Evolutionary conservation across 768 basidiomycete species (phyloP), one percentile per base, ranked within the genome.

Genomic region (Pleurotus eryngii): DNA sequence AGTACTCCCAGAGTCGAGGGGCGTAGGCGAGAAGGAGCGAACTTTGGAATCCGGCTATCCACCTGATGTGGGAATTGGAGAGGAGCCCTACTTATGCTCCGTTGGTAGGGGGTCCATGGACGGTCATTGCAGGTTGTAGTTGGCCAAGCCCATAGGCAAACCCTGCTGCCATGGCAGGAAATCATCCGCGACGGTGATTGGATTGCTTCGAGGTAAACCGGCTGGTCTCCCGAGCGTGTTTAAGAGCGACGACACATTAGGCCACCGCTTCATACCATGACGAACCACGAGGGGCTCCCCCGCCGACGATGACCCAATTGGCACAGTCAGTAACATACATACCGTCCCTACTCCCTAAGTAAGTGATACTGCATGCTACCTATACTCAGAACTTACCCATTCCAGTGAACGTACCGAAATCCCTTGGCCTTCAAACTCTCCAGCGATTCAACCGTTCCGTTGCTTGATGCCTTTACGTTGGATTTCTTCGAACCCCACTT

Each of bases 91-190:
- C 50, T 5, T 39, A 22, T 4, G 24, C 46, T 4, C 14, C 1
- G 4, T 5, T 20, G 14, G 18, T 48, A 22, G 5, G 20, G 22
- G 14, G 20, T 18, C 5, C 14, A 45, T 45, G 15, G 42, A 20
- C 42, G n/a, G 2, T 45, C 42, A 8, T 45, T n/a, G 42, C 15
- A 5, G 42, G 42, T 5, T 12, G 42, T n/a, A 8, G 42, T 27
- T 70, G 69, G 0, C 72, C 72, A 0, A 68, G 69, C 0, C 71
- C 70, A 61, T 63, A 60, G 0, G 70, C 71, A 0, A 66, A 56
- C 0, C 72, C 68, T 14, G 46, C 55, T 2, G 62, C 27, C 15
- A 68, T 5, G 3, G 65, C 53, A 4, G 45, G 20, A 37, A 63
- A 72, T 1, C 38, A 3, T 1, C 69, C 72, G 5, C 68, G 57